A percentile compares a stretch with the other conserved stretches of the same genome.
Evolutionary conservation across 2,329 filamentous ascomycete genomes (phyloP).

Genomic region (Rutstroemia sydowiana): DNA sequence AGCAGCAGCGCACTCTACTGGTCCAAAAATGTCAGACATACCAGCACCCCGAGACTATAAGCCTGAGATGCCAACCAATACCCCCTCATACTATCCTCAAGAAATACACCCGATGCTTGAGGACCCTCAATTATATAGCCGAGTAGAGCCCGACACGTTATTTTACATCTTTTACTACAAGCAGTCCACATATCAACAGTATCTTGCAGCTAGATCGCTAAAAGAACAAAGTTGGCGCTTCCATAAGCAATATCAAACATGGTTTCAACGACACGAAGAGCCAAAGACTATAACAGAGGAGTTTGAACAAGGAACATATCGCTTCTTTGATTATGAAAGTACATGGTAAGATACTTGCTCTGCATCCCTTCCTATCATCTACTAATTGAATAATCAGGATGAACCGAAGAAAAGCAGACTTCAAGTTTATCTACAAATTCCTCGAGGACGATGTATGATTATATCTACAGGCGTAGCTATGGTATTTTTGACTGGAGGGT

Average conservation of each 20-base stretch:
- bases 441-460: constrained; percentile 82
- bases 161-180: constrained; percentile 99
- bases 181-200: constrained; percentile 92
- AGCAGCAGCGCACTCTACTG: constrained; percentile 62
- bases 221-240: constrained; percentile 99
- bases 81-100: constrained; percentile 79
- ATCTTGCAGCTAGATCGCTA: constrained; percentile 88
- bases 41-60: constrained; percentile 79
- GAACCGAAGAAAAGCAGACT: constrained; percentile 95
- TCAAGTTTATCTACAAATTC: constrained; percentile 97
- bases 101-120: constrained; percentile 89
- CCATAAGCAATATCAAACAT: constrained; percentile 99
- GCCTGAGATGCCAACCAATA: constrained; percentile 72
- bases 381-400: constrained; percentile 55
- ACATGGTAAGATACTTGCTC: constrained; percentile 61
- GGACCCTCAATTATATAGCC: constrained; percentile 76
- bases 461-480: constrained; percentile 47
- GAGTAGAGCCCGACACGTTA: constrained; percentile 90
- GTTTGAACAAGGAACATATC: constrained; percentile 96
- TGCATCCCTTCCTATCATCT: not conserved
- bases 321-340: constrained; percentile 98
- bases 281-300: constrained; percentile 98
- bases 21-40: constrained; percentile 67
- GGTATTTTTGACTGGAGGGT: constrained; percentile 64
- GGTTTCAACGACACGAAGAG: constrained; percentile 98